Evolutionary conservation across 768 basidiomycete genomes (phyloP), one percentile per base, ranked within the genome.

Genomic region (Rubroboletus satanas): DNA sequence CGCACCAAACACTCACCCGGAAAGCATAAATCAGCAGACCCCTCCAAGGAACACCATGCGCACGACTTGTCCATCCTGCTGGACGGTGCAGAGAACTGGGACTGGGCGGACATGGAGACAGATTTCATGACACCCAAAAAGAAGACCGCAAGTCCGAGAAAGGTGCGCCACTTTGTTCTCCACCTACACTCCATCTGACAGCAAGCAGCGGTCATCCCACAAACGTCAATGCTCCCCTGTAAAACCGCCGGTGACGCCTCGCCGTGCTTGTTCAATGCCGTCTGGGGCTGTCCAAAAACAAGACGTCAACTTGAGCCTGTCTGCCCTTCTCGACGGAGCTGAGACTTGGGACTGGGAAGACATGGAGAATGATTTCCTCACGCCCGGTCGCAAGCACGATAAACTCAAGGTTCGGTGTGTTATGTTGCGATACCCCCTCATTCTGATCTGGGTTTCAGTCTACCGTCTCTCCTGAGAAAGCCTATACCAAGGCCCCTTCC

Each of bases 341-440:
- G 87, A 85, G 62, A 75, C 79, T 33, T 88, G 87, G 84, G 83
- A 90, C 55, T 83, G 85, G 80, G 76, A 79, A 33, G 81, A 83
- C 50, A 79, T 79, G 75, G 73, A 75, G 49, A 64, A 68, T 3
- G 79, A 82, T 51, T 75, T 77, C 36, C 61, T 79, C 29, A 76
- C 78, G 0, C 83, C 84, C 1, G 73, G 72, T 55, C 82, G 80
- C 17, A 62, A 58, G 36, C 53, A 35, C 10, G 41, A 58, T 3
- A 59, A 49, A 36, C 28, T 32, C 36, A 58, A 67, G 71, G 71
- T 71, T 23, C 26, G n/a, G 47, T 41, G 8, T 11, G 17, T 28
- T 1, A 1, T 14, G 12, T 31, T 14, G 14, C 10, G 1, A 18
- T 7, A 2, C 7, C 26, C 11, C 26, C 44, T 33, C 28, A 14